These are phyloP conservation scores for Aspergillus fructus DNA, from an alignment of 2,329 filamentous ascomycete genomes.

Conservation along the genomic window DNA sequence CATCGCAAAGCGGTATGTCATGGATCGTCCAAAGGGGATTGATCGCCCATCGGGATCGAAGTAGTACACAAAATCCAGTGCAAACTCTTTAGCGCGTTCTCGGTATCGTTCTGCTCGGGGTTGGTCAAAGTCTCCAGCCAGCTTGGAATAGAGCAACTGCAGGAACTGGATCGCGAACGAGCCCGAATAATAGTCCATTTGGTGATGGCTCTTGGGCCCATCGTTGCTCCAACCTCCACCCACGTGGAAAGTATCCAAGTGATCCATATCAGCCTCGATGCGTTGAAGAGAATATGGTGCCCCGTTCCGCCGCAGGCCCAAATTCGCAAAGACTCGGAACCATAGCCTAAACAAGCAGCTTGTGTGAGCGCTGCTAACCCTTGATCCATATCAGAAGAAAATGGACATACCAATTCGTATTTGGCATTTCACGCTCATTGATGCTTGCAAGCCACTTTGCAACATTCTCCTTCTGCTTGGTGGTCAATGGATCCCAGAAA, in stretches of 20 bases:
- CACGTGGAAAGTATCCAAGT: slow-evolving; percentile 78
- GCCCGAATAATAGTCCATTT: slow-evolving; percentile 84
- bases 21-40: slow-evolving; percentile 74
- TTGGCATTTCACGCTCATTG: slow-evolving; percentile 70
- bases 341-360: slow-evolving; percentile 57
- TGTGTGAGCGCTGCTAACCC: background rate
- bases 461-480: slow-evolving; percentile 64
- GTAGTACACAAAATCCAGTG: slow-evolving; percentile 72
- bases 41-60: slow-evolving; percentile 70
- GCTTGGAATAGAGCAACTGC: slow-evolving; percentile 72
- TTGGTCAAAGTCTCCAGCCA: slow-evolving; percentile 65
- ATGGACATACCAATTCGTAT: slow-evolving; percentile 61
- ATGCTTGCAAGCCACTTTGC: slow-evolving; percentile 73
- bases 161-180: slow-evolving; percentile 80
- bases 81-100: slow-evolving; percentile 64
- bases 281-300: slow-evolving; percentile 68
- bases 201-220: slow-evolving; percentile 73
- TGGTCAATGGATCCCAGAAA: slow-evolving; percentile 66
- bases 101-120: slow-evolving; percentile 68
- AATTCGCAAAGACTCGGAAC: slow-evolving; percentile 82
- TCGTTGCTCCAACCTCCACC: slow-evolving; percentile 82
- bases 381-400: background rate
- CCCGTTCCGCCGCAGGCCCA: slow-evolving; percentile 73
- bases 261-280: slow-evolving; percentile 72
- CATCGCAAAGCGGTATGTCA: slow-evolving; percentile 83